A percentile compares a stretch with the other conserved stretches of the same genome.
These are phyloP conservation scores for Chlorella sp. DNA, from an alignment of 139 green algal genomes.

Conservation along the genomic window DNA sequence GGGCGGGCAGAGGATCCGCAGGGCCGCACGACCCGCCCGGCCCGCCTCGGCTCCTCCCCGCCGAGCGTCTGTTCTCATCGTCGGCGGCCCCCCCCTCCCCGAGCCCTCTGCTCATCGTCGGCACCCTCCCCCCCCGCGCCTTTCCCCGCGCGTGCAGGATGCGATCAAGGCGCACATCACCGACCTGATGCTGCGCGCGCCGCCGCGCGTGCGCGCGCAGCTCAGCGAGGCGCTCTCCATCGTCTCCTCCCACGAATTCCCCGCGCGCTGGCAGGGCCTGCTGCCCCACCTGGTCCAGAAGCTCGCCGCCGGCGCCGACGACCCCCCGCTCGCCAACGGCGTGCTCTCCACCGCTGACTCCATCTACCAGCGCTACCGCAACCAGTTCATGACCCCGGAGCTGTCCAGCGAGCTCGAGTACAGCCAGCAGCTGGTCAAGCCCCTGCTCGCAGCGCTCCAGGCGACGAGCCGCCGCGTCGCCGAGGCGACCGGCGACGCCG, in stretches of 20 bases:
- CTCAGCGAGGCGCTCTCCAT: slow-evolving; percentile 93
- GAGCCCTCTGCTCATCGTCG: background rate
- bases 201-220: slow-evolving; percentile 73
- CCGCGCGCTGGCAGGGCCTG: slow-evolving; percentile 80
- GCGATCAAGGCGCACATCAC: slow-evolving; percentile 88
- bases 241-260: slow-evolving; percentile 93
- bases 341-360: slow-evolving; percentile 92
- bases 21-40: too few relatives aligned
- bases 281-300: slow-evolving; percentile 88
- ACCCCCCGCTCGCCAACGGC: slow-evolving; percentile 72
- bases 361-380: slow-evolving; percentile 95
- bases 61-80: too few relatives aligned
- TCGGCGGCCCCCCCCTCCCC: background rate
- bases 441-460: slow-evolving; percentile 62
- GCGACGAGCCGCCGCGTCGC: slow-evolving; percentile 32
- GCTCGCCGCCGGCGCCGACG: slow-evolving; percentile 52
- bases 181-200: slow-evolving; percentile 88
- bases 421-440: slow-evolving; percentile 77
- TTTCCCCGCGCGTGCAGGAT: slow-evolving; percentile 54
- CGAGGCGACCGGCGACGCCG: slow-evolving; percentile 8
- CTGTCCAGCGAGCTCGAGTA: slow-evolving; percentile 75
- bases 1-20: background rate
- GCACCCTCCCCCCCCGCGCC: background rate
- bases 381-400: slow-evolving; percentile 66
- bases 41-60: too few relatives aligned